These are phyloP conservation scores for Ogataea pignaliae DNA, from an alignment of 805 yeast genomes.

Conservation along the genomic window DNA sequence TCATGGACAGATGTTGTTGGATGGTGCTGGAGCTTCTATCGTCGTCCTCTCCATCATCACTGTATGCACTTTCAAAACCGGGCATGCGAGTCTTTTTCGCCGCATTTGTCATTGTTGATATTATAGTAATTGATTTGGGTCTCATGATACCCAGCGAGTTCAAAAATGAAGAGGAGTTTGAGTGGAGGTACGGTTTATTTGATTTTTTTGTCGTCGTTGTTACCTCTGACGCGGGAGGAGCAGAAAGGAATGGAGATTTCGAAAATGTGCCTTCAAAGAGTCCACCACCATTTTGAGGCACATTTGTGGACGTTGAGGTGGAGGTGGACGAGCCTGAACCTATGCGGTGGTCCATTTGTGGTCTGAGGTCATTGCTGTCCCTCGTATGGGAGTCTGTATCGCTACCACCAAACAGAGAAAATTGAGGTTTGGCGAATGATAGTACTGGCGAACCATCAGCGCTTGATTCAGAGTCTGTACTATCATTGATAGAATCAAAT, in stretches of 20 bases:
- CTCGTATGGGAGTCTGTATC: too few relatives aligned
- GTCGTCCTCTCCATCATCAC: neutral
- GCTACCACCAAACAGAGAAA: neutral
- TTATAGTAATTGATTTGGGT: conserved; percentile 14
- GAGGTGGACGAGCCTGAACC: too few relatives aligned
- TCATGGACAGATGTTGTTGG: too few relatives aligned
- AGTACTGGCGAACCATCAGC: neutral
- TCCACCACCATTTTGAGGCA: neutral
- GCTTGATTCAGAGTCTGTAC: neutral
- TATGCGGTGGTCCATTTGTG: too few relatives aligned
- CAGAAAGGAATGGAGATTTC: conserved; percentile 6
- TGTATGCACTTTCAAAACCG: too few relatives aligned
- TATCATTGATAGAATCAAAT: neutral
- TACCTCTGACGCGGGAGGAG: neutral
- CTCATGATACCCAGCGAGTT: conserved; percentile 6
- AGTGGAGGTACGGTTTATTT: too few relatives aligned
- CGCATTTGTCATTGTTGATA: conserved; percentile 17
- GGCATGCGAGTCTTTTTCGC: conserved; percentile 7
- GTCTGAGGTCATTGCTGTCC: too few relatives aligned
- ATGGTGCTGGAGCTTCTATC: neutral
- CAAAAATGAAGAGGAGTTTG: conserved; percentile 1
- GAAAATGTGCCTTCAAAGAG: conserved; percentile 17
- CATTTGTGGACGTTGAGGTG: too few relatives aligned
- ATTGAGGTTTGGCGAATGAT: neutral
- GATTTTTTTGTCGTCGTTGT: neutral